Evolutionary conservation across 108 stramenopile genomes (phyloP).

Genomic region (Pseudonitzschia pungens): DNA sequence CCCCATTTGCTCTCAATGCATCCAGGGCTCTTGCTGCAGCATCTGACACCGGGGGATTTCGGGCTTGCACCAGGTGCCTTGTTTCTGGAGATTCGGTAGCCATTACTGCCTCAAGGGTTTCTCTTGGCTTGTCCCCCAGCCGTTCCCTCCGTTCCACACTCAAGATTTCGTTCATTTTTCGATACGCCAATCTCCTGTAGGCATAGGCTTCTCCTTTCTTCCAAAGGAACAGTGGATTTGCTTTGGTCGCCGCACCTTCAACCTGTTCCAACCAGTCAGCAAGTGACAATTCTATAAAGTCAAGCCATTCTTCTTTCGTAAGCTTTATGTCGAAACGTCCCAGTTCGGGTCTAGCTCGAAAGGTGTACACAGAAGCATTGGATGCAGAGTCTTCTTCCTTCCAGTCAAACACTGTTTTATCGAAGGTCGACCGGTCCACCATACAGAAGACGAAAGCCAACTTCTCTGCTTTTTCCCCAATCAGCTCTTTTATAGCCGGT

Average conservation of each 20-base stretch:
- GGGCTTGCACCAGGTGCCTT: constrained; percentile 56
- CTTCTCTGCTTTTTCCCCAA: constrained; percentile 66
- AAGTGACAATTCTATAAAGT: constrained; percentile 69
- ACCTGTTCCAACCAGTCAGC: constrained; percentile 86
- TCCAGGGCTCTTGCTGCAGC: constrained; percentile 48
- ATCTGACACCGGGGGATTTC: constrained; percentile 62
- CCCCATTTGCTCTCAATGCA: constrained; percentile 54
- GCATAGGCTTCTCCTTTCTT: constrained; percentile 73
- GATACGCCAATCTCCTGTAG: constrained; percentile 65
- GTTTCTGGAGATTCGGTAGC: constrained; percentile 46
- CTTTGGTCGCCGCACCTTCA: constrained; percentile 61
- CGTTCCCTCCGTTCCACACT: constrained; percentile 43
- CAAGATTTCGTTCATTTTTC: constrained; percentile 61
- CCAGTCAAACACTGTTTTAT: constrained; percentile 63
- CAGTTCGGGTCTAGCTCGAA: constrained; percentile 64
- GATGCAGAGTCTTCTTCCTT: constrained; percentile 13
- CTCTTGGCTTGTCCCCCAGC: constrained; percentile 27
- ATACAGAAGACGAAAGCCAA: constrained; percentile 77
- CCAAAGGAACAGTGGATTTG: constrained; percentile 55
- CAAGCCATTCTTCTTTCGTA: constrained; percentile 65
- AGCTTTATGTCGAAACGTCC: constrained; percentile 63
- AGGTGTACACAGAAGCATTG: constrained; percentile 22
- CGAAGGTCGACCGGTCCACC: constrained; percentile 70
- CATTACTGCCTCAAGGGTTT: constrained; percentile 52
- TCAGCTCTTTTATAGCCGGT: constrained; percentile 44